A percentile compares a stretch with the other conserved stretches of the same genome.
phyloP scores from a whole-genome alignment of 1,139 yeast genomes.

The Debaryomycetaceae sp. region DNA sequence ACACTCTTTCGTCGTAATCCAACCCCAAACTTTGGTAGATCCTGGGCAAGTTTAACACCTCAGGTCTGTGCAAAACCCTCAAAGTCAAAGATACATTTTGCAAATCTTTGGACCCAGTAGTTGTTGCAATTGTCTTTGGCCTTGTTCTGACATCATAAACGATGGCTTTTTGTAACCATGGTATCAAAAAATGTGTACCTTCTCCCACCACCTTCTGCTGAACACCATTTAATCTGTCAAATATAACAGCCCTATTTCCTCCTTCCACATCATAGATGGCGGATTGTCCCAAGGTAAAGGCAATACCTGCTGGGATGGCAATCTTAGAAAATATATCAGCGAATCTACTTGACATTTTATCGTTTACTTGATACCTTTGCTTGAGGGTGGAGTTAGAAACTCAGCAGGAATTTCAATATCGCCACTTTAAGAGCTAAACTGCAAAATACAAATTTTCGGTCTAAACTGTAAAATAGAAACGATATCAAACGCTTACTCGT shows the following conservation, averaged over 20 bases:
- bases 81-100: constrained; percentile 93
- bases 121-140: constrained; percentile 90
- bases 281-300: constrained; percentile 63
- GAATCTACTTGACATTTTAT: constrained; percentile 35
- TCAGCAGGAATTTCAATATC: constrained; percentile 1
- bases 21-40: constrained; percentile 90
- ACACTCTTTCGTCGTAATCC: constrained; percentile 95
- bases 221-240: constrained; percentile 89
- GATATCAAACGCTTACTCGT: neutral
- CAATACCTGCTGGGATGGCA: constrained; percentile 70
- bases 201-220: constrained; percentile 85
- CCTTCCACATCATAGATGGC: constrained; percentile 93
- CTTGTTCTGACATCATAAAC: constrained; percentile 86
- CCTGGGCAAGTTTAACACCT: constrained; percentile 71
- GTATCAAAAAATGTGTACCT: constrained; percentile 92
- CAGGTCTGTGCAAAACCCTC: constrained; percentile 93
- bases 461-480: neutral
- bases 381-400: constrained; percentile 1
- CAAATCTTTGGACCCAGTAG: constrained; percentile 95
- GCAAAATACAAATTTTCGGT: neutral
- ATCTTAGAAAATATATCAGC: constrained; percentile 42
- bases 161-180: constrained; percentile 94
- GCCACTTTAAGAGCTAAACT: neutral
- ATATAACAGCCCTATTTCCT: constrained; percentile 92
- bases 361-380: neutral